Percentiles rank a stretch among this genome's conserved stretches.
phyloP scores from a whole-genome alignment of 331 rosid genomes.

The Quercus lobata region DNA sequence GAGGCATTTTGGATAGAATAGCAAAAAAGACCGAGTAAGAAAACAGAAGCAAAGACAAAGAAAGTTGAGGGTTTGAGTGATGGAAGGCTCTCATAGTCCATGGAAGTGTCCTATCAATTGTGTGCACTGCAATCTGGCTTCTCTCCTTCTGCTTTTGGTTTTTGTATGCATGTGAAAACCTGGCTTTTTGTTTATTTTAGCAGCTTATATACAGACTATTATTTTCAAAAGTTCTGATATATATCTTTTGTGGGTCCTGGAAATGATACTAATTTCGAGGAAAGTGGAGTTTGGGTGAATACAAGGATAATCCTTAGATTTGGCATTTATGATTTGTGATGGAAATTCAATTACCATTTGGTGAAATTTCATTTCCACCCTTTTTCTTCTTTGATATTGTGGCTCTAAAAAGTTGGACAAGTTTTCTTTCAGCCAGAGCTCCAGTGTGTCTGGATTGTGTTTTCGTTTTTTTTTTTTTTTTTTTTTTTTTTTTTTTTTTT shows the following conservation, averaged over 20 bases:
- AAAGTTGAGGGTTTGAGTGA: slow-evolving; percentile 35
- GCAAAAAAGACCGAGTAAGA: slow-evolving; percentile 3
- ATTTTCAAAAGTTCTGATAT: background rate
- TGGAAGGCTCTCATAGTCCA: slow-evolving; percentile 21
- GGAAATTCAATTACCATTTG: background rate
- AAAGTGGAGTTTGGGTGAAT: background rate
- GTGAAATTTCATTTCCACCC: background rate
- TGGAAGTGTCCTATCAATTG: slow-evolving; percentile 53
- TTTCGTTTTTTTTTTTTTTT: background rate
- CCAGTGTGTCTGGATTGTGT: no score
- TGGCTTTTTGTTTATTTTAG: slow-evolving; percentile 10
- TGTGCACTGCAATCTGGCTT: slow-evolving; percentile 20
- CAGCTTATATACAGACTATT: no score
- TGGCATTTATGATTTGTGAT: background rate
- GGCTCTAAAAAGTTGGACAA: no score
- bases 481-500: background rate
- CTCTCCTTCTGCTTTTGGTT: slow-evolving; percentile 2
- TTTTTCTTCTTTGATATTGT: background rate
- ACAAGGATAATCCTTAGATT: background rate
- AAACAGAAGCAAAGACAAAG: slow-evolving; percentile 29
- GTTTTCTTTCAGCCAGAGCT: no score
- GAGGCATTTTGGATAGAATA: background rate
- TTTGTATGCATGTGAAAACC: slow-evolving; percentile 57
- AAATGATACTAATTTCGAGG: background rate
- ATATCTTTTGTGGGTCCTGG: background rate